Evolutionary conservation across 441 rosid genomes (phyloP).

Genomic region (Gossypium aridum): DNA sequence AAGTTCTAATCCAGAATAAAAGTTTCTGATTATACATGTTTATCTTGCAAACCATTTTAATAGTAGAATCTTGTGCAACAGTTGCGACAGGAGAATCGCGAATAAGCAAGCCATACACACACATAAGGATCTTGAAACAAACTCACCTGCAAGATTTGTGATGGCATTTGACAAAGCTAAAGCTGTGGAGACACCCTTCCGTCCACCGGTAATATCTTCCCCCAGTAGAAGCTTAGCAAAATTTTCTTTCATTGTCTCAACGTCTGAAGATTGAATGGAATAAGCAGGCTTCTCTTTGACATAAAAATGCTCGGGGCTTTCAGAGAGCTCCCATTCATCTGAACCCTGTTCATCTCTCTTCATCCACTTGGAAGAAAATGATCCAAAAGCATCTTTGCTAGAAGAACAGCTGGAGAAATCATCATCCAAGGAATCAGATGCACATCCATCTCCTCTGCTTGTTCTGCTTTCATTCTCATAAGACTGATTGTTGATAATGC

Average conservation of each 20-base stretch:
- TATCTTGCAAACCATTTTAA: not conserved
- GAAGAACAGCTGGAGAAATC: slow-evolving; percentile 88
- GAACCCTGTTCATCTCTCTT: slow-evolving; percentile 48
- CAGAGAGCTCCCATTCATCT: slow-evolving; percentile 52
- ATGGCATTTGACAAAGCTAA: slow-evolving; percentile 87
- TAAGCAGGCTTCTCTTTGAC: slow-evolving; percentile 52
- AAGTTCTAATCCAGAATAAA: not conserved
- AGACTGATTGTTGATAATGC: slow-evolving; percentile 78
- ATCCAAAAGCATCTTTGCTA: slow-evolving; percentile 80
- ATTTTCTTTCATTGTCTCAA: slow-evolving; percentile 80
- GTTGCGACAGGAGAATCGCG: not conserved
- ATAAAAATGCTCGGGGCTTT: slow-evolving; percentile 49
- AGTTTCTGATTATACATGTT: not conserved
- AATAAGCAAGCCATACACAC: not conserved
- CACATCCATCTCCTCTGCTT: slow-evolving; percentile 74
- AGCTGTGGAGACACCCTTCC: slow-evolving; percentile 64
- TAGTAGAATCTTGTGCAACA: not conserved
- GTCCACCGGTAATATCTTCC: slow-evolving; percentile 83
- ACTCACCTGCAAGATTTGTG: slow-evolving; percentile 76
- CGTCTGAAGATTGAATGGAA: slow-evolving; percentile 43
- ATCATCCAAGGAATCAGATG: slow-evolving; percentile 74
- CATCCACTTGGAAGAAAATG: slow-evolving; percentile 83
- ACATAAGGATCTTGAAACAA: slow-evolving; percentile 7
- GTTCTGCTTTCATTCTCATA: slow-evolving; percentile 79
- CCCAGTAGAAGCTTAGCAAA: slow-evolving; percentile 79